Percentiles rank a stretch among this genome's conserved stretches.
These are phyloP conservation scores for Teratosphaeria zuluensis DNA, from an alignment of 2,329 filamentous ascomycete genomes.

Conservation along the genomic window DNA sequence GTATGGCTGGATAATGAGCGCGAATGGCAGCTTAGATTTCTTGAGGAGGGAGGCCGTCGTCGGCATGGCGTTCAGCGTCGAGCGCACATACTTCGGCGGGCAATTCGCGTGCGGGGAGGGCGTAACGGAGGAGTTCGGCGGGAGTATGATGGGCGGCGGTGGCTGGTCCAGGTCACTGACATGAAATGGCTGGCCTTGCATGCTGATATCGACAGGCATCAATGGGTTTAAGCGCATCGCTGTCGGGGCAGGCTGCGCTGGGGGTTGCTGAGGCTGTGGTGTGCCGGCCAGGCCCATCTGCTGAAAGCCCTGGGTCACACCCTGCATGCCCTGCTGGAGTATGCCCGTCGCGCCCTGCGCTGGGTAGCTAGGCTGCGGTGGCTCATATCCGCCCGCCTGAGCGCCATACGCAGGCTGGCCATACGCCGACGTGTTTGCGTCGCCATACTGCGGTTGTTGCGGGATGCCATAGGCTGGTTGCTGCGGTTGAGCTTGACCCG, in stretches of 20 bases:
- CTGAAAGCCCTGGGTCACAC: conserved; percentile 74
- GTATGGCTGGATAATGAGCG: conserved; percentile 92
- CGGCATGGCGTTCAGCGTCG: conserved; percentile 86
- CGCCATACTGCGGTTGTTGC: conserved; percentile 21
- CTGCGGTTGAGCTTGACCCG: conserved; percentile 27
- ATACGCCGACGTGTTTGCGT: conserved; percentile 18
- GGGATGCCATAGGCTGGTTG: conserved; percentile 25
- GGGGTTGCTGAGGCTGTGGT: conserved; percentile 21
- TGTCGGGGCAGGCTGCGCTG: conserved; percentile 27
- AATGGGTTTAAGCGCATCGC: conserved; percentile 65
- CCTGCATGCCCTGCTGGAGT: conserved; percentile 33
- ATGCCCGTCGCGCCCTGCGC: conserved; percentile 38
- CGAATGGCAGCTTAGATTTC: conserved; percentile 92
- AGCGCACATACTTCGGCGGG: conserved; percentile 86
- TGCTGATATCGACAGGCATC: conserved; percentile 71
- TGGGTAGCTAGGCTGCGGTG: conserved; percentile 59
- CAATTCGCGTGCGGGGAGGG: conserved; percentile 87
- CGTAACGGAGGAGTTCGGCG: conserved; percentile 84
- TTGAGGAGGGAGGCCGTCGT: conserved; percentile 88
- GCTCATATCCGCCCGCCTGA: conserved; percentile 44
- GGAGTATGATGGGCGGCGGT: conserved; percentile 82
- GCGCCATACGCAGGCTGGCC: conserved; percentile 35
- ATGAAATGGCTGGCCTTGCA: conserved; percentile 81
- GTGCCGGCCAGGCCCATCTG: conserved; percentile 61
- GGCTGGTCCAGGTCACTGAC: conserved; percentile 85